Conservation (phyloP, 75 land plant species). For the Pinus tabuliformis region DNA sequence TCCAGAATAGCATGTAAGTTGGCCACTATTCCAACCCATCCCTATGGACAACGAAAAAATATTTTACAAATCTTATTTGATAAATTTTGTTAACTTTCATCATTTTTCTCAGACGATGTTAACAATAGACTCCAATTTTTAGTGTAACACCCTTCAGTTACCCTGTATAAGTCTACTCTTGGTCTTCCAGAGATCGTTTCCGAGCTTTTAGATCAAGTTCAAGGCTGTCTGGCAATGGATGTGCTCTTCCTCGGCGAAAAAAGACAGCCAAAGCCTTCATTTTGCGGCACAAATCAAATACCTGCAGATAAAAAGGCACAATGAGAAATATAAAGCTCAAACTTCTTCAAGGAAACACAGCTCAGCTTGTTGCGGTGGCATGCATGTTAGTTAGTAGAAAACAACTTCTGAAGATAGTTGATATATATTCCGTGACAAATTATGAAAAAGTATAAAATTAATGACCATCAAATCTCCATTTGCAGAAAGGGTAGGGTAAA, state of each 20-base stretch:
- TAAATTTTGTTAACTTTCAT: too few species aligned
- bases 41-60: too few species aligned
- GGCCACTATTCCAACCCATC: too few species aligned
- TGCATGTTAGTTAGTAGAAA: neutral
- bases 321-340: neutral
- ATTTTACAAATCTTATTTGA: too few species aligned
- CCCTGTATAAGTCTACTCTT: constrained; percentile 17
- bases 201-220: constrained; percentile 59
- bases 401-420: neutral
- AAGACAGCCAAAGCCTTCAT: constrained; percentile 78
- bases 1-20: too few species aligned
- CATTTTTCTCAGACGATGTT: neutral
- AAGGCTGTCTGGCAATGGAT: constrained; percentile 72
- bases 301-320: constrained; percentile 37
- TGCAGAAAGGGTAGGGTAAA: too few species aligned
- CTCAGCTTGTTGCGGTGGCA: neutral
- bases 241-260: constrained; percentile 67
- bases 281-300: constrained; percentile 66
- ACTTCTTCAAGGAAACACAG: neutral
- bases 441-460: neutral
- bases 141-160: neutral
- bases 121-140: constrained; percentile 6
- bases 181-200: constrained; percentile 74
- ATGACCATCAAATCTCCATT: too few species aligned
- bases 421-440: neutral